Base-by-base conservation (phyloP, 768 basidiomycete genomes). In the Mycena capillaripes region DNA sequence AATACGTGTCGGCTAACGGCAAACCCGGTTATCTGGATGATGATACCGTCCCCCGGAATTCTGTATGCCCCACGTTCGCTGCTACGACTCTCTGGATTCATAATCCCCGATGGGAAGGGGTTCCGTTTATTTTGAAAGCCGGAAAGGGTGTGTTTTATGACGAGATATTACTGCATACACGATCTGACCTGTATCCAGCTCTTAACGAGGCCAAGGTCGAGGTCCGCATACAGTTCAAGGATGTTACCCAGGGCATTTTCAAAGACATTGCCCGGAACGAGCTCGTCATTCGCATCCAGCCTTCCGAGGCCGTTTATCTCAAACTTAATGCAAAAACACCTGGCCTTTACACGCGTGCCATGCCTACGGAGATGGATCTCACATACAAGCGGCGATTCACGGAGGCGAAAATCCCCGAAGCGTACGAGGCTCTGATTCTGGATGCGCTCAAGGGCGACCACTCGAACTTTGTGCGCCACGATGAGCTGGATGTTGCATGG, bases 21-120 rank as follows among this genome's bases (percentile, higher is more conserved):
- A 98, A 98, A 83, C 97, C 98, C n/a, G 97, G 97, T n/a, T 99
- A 99, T 82, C 91, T 98, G 69, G 97, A 99, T 74, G 97, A 99
- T 80, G 91, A 93, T 32, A 98, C 96, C 2, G 97, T 99, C 29
- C 97, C 97, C 42, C 96, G 89, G 80, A 90, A 90, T 79, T 98
- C 97, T 27, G 89, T 91, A 50, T 98, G 97, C 84, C 97, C 98
- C 9, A 99, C 97, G 6, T 99, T 92, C 78, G 97, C 97, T 57
- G 96, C 96, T 9, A 91, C 92, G 59, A 94, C 93, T 16, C 87
- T 99, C 27, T 94, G 91, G 91, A 95, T 99, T 81, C 89, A 98
- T 84, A 98, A 96, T 81, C 96, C 95, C 1, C 87, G 98, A 71
- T 99, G 97, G 97, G 97, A 99, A 81, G 97, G 97, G 69, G 97